Percentiles rank a stretch among this genome's conserved stretches.
phyloP scores from a whole-genome alignment of 2,329 filamentous ascomycete species.

The Microascus cirrosus region DNA sequence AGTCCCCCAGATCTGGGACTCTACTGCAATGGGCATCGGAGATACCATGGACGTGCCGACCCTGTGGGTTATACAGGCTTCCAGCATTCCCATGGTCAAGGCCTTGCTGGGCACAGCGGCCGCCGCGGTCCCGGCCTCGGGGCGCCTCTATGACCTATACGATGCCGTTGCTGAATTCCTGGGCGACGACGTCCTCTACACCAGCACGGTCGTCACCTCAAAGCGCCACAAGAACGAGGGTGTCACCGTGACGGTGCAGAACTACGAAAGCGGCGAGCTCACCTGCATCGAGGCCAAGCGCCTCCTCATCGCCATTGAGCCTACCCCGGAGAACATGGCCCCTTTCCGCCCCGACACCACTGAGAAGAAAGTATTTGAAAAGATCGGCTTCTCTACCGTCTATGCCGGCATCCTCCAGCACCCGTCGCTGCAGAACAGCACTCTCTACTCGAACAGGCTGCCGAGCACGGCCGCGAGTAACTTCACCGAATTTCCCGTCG shows the following conservation, averaged over 20 bases:
- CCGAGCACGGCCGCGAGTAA: constrained; percentile 10
- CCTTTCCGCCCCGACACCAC: constrained; percentile 9
- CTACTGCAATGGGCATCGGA: constrained; percentile 29
- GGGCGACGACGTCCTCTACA: constrained; percentile 22
- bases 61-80: constrained; percentile 31
- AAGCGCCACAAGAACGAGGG: constrained; percentile 13
- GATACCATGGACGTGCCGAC: constrained; percentile 29
- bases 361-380: constrained; percentile 11
- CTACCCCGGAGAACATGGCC: constrained; percentile 11
- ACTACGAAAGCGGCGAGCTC: constrained; percentile 1
- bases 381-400: constrained; percentile 11
- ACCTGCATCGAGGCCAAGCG: constrained; percentile 12
- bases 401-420: constrained; percentile 15
- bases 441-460: constrained; percentile 11
- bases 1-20: constrained; percentile 25
- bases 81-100: constrained; percentile 21
- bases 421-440: constrained; percentile 11
- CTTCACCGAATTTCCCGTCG: constrained; percentile 13
- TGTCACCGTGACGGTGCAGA: constrained; percentile 8
- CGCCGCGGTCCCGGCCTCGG: constrained; percentile 20
- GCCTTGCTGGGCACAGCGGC: constrained; percentile 17
- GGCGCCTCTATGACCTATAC: constrained; percentile 28
- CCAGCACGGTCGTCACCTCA: constrained; percentile 19
- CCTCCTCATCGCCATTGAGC: constrained; percentile 13
- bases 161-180: constrained; percentile 21